phyloP scores from a whole-genome alignment of 495 filamentous ascomycete genomes.

The Penicillium chermesinum region DNA sequence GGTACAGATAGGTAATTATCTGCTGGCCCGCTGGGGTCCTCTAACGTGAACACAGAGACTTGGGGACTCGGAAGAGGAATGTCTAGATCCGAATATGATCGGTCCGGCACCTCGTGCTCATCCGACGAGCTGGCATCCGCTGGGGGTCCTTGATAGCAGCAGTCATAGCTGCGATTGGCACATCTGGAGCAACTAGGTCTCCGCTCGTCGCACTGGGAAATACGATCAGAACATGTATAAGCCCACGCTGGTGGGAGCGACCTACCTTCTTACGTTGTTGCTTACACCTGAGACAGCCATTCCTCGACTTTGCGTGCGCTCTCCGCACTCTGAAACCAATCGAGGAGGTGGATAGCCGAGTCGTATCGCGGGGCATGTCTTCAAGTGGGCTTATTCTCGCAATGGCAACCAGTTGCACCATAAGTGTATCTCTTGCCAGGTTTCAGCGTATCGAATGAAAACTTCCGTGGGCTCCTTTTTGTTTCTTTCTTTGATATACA shows the following conservation, averaged over 20 bases:
- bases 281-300: constrained; percentile 33
- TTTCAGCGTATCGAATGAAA: no score
- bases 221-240: constrained; percentile 3
- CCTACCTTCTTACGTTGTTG: constrained; percentile 32
- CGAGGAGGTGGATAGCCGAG: not conserved
- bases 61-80: not conserved
- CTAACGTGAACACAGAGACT: not conserved
- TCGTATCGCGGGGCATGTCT: constrained; percentile 11
- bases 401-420: no score
- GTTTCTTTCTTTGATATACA: no score
- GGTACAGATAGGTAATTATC: not conserved
- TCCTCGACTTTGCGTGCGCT: constrained; percentile 33
- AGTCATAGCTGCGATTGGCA: constrained; percentile 13
- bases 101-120: not conserved
- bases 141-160: constrained; percentile 15
- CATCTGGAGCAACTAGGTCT: constrained; percentile 25
- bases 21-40: not conserved
- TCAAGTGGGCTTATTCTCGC: not conserved
- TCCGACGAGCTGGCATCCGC: not conserved
- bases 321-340: constrained; percentile 19
- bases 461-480: no score
- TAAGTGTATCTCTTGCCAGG: no score
- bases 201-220: constrained; percentile 21
- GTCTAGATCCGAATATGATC: not conserved
- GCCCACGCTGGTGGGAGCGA: no score